phyloP scores from a whole-genome alignment of 164 flowering plant genomes.

The Brasenia schreberi region DNA sequence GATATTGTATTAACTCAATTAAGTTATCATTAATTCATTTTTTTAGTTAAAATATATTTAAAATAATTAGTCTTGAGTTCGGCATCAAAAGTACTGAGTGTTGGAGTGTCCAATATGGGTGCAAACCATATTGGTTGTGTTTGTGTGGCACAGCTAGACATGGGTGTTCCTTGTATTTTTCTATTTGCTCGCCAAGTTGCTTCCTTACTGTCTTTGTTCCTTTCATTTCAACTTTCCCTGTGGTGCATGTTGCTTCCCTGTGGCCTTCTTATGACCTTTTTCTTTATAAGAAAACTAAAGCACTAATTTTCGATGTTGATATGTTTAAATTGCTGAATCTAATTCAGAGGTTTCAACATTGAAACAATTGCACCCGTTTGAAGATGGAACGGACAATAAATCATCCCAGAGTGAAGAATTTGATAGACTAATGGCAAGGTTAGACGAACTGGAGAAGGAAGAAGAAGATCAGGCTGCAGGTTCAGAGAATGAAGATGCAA shows the following conservation, averaged over 20 bases:
- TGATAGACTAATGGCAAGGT: slow-evolving; percentile 45
- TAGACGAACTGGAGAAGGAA: slow-evolving; percentile 76
- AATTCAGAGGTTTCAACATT: neutral
- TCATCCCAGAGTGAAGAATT: slow-evolving; percentile 45
- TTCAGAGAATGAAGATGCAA: neutral
- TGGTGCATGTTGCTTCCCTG: neutral
- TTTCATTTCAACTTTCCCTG: neutral
- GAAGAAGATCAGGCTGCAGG: slow-evolving; percentile 42
- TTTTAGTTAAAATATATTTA: no score
- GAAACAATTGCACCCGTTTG: neutral
- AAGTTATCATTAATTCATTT: no score
- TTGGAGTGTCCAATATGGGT: no score
- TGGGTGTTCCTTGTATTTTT: neutral
- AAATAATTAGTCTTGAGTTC: no score
- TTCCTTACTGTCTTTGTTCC: neutral
- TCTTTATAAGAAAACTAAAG: no score
- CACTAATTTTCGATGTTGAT: no score
- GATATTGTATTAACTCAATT: no score
- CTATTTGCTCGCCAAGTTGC: neutral
- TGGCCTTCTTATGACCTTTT: neutral
- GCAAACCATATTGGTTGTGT: no score
- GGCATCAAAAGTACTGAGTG: no score
- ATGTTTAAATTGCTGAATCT: neutral
- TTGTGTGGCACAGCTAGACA: no score
- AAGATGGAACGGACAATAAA: neutral